These are phyloP conservation scores for Ceriops decandra DNA, from an alignment of 345 rosid species.

Conservation along the genomic window DNA sequence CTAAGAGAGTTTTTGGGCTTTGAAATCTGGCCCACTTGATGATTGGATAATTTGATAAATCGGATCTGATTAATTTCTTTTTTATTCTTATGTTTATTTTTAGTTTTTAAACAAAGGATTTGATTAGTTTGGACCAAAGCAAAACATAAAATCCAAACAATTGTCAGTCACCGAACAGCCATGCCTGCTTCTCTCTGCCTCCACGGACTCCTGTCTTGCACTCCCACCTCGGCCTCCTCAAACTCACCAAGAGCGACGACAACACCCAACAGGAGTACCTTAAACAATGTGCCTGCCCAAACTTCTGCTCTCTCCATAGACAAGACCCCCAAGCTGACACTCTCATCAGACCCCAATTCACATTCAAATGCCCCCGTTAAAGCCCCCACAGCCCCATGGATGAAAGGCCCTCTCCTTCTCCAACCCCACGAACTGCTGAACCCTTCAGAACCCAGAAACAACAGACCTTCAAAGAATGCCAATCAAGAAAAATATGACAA, in stretches of 20 bases:
- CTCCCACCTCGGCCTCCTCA: conserved; percentile 26
- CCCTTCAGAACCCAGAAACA: conserved; percentile 25
- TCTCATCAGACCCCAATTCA: conserved; percentile 19
- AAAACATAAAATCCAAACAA: neutral
- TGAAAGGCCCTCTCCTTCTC: conserved; percentile 51
- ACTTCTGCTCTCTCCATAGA: neutral
- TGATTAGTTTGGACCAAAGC: too few relatives aligned
- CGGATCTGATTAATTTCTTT: too few relatives aligned
- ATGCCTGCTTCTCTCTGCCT: conserved; percentile 14
- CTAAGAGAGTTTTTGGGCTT: too few relatives aligned
- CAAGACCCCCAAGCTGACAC: conserved; percentile 17
- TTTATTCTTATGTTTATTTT: too few relatives aligned
- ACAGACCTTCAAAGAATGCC: conserved; percentile 14
- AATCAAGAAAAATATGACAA: conserved; percentile 41
- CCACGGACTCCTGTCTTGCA: conserved; percentile 9
- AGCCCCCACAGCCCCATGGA: conserved; percentile 73
- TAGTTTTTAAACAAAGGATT: too few relatives aligned
- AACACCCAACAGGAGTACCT: conserved; percentile 8
- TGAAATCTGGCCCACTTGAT: too few relatives aligned
- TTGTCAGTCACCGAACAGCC: neutral
- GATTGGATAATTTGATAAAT: too few relatives aligned
- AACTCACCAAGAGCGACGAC: conserved; percentile 1
- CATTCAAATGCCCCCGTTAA: conserved; percentile 24
- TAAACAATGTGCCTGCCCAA: conserved; percentile 3
- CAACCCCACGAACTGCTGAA: conserved; percentile 44